Conservation (phyloP, 805 yeast species). For the Kuraishia hungarica region DNA sequence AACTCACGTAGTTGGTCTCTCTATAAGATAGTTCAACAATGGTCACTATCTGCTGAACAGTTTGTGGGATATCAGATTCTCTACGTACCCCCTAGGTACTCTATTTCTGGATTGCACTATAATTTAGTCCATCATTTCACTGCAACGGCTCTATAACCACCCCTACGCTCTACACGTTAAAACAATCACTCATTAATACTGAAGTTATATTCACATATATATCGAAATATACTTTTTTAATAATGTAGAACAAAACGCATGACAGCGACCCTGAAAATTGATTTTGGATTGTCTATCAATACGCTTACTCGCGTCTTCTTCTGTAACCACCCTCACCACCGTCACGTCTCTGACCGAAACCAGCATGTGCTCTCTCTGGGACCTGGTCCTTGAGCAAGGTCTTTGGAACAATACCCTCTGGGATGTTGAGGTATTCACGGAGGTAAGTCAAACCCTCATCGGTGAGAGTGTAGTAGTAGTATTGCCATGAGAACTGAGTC, state of each 20-base stretch:
- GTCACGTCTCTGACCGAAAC: conserved; percentile 42
- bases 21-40: too few relatives aligned
- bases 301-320: conserved; percentile 33
- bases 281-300: not conserved
- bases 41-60: too few relatives aligned
- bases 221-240: not conserved
- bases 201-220: not conserved
- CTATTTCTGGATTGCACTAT: too few relatives aligned
- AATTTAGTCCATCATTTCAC: too few relatives aligned
- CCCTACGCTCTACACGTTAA: too few relatives aligned
- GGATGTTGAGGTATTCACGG: conserved; percentile 96
- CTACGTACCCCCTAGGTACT: too few relatives aligned
- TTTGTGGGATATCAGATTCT: too few relatives aligned
- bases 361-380: conserved; percentile 48
- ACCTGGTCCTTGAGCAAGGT: conserved; percentile 95
- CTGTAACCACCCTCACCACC: conserved; percentile 44
- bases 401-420: conserved; percentile 97
- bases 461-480: conserved; percentile 99
- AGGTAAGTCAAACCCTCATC: conserved; percentile 99
- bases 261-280: not conserved
- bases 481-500: conserved; percentile 99
- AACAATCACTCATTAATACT: not conserved
- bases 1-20: too few relatives aligned
- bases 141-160: too few relatives aligned
- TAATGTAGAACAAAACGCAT: not conserved